Evolutionary conservation across 305 asterid genomes (phyloP).

Genomic region (Plantago lanceolata): DNA sequence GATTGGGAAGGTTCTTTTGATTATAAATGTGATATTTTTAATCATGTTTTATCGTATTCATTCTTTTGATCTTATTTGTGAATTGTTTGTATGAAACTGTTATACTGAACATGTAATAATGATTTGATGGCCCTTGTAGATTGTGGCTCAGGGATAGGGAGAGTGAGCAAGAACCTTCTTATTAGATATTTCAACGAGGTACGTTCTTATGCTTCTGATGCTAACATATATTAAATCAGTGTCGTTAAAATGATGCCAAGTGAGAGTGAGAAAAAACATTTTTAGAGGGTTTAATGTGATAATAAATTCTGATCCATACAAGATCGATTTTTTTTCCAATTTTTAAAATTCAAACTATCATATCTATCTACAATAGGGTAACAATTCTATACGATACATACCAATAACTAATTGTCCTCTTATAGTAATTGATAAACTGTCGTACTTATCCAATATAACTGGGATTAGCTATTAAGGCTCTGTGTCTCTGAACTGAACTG

Average conservation of each 20-base stretch:
- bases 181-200: conserved; percentile 84
- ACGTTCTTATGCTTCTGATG: not conserved
- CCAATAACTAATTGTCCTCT: too few species aligned
- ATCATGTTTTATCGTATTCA: not conserved
- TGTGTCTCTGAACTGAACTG: too few species aligned
- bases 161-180: conserved; percentile 79
- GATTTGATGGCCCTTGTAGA: conserved; percentile 41
- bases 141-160: conserved; percentile 97
- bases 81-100: conserved; percentile 3
- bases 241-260: not conserved
- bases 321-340: too few species aligned
- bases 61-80: conserved; percentile 1
- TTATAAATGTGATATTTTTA: not conserved
- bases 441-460: too few species aligned
- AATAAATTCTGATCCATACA: too few species aligned
- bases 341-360: not conserved
- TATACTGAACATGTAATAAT: conserved; percentile 9
- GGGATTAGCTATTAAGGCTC: too few species aligned
- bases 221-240: not conserved
- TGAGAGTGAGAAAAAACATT: too few species aligned
- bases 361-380: too few species aligned
- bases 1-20: not conserved
- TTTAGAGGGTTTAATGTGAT: too few species aligned
- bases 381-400: too few species aligned
- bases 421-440: too few species aligned